Percentiles rank a stretch among this genome's conserved stretches.
Evolutionary conservation across 345 rosid species (phyloP).

Genomic region (Rhodamnia rubescens): DNA sequence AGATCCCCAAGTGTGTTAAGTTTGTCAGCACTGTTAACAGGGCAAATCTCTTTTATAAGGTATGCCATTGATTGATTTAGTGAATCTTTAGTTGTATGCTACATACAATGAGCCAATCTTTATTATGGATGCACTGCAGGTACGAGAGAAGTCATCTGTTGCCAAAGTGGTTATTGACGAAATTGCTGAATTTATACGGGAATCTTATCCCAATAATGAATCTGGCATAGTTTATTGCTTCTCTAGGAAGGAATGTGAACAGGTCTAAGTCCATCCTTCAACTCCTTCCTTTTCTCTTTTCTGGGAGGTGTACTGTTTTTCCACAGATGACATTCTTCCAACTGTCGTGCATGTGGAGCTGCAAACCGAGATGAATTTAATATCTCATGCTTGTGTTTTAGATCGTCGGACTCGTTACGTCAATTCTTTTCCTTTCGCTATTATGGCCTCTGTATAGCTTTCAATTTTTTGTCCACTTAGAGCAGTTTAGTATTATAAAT

Average conservation of each 20-base stretch:
- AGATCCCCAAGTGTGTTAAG: conserved; percentile 63
- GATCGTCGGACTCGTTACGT: not conserved
- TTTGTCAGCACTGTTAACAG: conserved; percentile 94
- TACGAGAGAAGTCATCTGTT: conserved; percentile 75
- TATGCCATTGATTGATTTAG: conserved; percentile 8
- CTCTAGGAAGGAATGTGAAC: conserved; percentile 92
- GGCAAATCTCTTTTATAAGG: conserved; percentile 92
- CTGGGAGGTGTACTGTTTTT: not conserved
- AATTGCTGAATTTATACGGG: conserved; percentile 66
- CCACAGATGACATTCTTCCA: not conserved
- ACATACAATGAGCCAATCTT: not conserved
- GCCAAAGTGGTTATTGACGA: conserved; percentile 76
- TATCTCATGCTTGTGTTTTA: not conserved
- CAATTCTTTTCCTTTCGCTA: not conserved
- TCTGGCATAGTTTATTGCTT: conserved; percentile 96
- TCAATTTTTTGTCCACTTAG: not conserved
- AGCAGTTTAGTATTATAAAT: not conserved
- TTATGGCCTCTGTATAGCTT: not conserved
- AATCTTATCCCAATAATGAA: conserved; percentile 75
- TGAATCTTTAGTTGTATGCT: conserved; percentile 1
- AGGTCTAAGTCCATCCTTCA: conserved; percentile 34
- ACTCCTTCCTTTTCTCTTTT: not conserved
- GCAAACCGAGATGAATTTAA: not conserved
- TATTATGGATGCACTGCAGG: conserved; percentile 33
- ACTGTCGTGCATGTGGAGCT: not conserved